phyloP scores from a whole-genome alignment of 1,284 basidiomycete genomes.

The Ganoderma multipileum region DNA sequence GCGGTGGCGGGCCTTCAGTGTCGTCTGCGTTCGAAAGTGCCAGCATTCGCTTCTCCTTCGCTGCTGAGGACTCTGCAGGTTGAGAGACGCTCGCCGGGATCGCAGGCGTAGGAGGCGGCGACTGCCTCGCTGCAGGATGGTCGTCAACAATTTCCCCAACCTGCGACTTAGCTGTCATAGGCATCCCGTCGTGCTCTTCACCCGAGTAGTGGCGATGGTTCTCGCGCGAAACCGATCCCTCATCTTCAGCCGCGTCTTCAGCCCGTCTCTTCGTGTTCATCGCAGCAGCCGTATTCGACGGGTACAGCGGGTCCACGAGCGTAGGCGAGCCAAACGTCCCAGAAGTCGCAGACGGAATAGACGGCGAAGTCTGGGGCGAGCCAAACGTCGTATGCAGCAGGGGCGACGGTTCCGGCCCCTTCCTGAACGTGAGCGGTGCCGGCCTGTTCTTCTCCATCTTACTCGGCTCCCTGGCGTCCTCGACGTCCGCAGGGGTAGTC shows the following conservation, averaged over 20 bases:
- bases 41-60: slow-evolving; percentile 28
- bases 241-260: slow-evolving; percentile 34
- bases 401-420: slow-evolving; percentile 45
- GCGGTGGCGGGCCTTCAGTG: slow-evolving; percentile 19
- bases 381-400: slow-evolving; percentile 61
- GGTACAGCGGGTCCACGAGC: slow-evolving; percentile 28
- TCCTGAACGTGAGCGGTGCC: slow-evolving; percentile 27
- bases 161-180: slow-evolving; percentile 23
- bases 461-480: slow-evolving; percentile 18
- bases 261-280: slow-evolving; percentile 45
- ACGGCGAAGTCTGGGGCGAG: slow-evolving; percentile 51
- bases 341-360: slow-evolving; percentile 26
- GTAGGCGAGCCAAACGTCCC: slow-evolving; percentile 34
- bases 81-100: slow-evolving; percentile 3
- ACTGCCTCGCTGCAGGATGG: slow-evolving; percentile 1
- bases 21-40: slow-evolving; percentile 22
- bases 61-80: slow-evolving; percentile 9
- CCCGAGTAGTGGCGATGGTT: not conserved
- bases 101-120: slow-evolving; percentile 21
- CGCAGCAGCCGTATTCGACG: slow-evolving; percentile 35
- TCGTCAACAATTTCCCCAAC: slow-evolving; percentile 22
- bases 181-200: slow-evolving; percentile 8
- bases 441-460: slow-evolving; percentile 30
- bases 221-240: slow-evolving; percentile 13
- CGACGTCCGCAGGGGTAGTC: slow-evolving; percentile 14